Evolutionary conservation across 2,329 filamentous ascomycete genomes (phyloP), one percentile per base, ranked within the genome.

Genomic region (Penicillium paneum): DNA sequence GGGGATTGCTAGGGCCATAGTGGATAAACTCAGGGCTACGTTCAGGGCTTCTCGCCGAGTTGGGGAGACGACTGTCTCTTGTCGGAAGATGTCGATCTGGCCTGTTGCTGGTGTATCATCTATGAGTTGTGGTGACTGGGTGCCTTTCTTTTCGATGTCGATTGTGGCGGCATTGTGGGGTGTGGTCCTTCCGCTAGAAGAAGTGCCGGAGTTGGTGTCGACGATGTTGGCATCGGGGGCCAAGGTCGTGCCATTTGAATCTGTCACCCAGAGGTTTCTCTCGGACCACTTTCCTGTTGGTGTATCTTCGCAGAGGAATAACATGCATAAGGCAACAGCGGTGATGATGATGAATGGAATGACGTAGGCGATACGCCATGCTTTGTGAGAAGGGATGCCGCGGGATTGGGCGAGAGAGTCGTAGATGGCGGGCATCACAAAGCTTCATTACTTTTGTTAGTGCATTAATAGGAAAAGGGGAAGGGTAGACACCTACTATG

Each of bases 371-470:
- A 96, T 83, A 26, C 91, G 83, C 91, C 92, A 96, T 2, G 91
- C 88, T 35, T 85, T 81, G 63, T 89, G 85, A 2, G 84, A 74
- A 1, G 79, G 76, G 51, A 93, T 77, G 7, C 85, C 83, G 45
- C 79, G 79, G 1, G 79, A 67, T 7, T 74, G 66, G 21, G 89
- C 82, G 21, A 96, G 79, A 0, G 88, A 89, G 72, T 95, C 88
- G 73, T 88, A 94, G 54, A 96, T 86, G 5, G 90, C 90, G 2
- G 92, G 91, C 91, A 96, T 96, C 64, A 93, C 83, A 71, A 96
- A 95, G 76, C 71, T 74, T 28, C 13, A 13, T 5, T 12, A 7
- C 19, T 17, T 38, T 26, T 29, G 49, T 54, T 38, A 62, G 42
- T 32, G 35, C 21, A 5, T 41, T 32, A 5, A 44, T 44, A 44